Conservation (phyloP, 768 basidiomycete species). For the Leccinum pellstonianum region DNA sequence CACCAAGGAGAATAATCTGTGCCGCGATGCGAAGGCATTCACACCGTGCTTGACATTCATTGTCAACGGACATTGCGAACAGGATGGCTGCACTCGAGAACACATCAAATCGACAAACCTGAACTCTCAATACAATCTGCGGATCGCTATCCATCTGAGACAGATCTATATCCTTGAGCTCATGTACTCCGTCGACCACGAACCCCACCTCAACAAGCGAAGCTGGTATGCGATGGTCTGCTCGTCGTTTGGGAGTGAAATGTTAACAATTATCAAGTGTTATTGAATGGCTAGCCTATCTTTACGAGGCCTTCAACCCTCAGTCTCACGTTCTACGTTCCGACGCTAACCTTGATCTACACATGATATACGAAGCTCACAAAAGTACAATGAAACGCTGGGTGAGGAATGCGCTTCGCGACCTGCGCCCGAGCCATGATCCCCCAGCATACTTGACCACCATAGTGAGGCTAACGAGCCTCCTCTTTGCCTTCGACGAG, state of each 20-base stretch:
- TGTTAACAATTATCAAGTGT: neutral
- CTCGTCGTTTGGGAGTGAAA: neutral
- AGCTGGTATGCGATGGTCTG: slow-evolving; percentile 6
- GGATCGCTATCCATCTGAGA: slow-evolving; percentile 44
- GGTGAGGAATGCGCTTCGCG: slow-evolving; percentile 39
- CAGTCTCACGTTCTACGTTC: slow-evolving; percentile 47
- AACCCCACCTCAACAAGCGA: neutral
- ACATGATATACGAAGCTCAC: too few relatives aligned
- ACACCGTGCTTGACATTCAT: slow-evolving; percentile 40
- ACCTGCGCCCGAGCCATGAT: slow-evolving; percentile 3
- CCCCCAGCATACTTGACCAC: slow-evolving; percentile 36
- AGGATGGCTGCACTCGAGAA: slow-evolving; percentile 34
- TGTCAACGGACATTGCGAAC: slow-evolving; percentile 34
- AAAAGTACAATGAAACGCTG: too few relatives aligned
- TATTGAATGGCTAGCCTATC: slow-evolving; percentile 34
- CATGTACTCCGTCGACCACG: slow-evolving; percentile 16
- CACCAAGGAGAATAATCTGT: slow-evolving; percentile 32
- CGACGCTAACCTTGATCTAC: slow-evolving; percentile 30
- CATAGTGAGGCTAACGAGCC: slow-evolving; percentile 35
- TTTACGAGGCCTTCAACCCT: slow-evolving; percentile 54
- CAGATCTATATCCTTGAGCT: slow-evolving; percentile 48
- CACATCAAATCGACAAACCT: slow-evolving; percentile 34
- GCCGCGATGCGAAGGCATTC: slow-evolving; percentile 32
- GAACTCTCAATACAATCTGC: slow-evolving; percentile 38
- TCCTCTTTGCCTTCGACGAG: slow-evolving; percentile 41